Percentiles rank a stretch among this genome's conserved stretches.
Evolutionary conservation across 169 alveolate species (phyloP).

Genomic region (Toxoplasma gondii): DNA sequence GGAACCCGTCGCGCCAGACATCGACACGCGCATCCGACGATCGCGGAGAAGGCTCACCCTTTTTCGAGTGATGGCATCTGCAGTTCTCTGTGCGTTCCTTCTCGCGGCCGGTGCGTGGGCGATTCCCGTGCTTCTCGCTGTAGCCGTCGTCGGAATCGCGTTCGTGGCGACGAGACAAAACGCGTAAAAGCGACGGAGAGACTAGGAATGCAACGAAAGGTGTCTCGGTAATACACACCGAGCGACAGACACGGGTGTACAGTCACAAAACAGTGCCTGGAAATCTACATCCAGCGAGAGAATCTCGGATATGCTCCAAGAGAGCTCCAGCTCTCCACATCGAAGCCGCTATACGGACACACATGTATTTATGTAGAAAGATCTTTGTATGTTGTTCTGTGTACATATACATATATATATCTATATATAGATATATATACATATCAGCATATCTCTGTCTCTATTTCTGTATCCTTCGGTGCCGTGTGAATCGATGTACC

Average conservation of each 20-base stretch:
- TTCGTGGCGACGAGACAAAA: background rate
- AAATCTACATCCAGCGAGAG: too few relatives aligned
- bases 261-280: too few relatives aligned
- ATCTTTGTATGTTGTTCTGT: background rate
- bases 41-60: background rate
- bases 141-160: background rate
- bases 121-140: background rate
- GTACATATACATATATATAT: too few relatives aligned
- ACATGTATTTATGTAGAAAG: too few relatives aligned
- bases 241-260: too few relatives aligned
- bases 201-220: too few relatives aligned
- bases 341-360: background rate
- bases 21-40: background rate
- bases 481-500: background rate
- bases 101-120: background rate
- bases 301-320: too few relatives aligned
- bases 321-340: too few relatives aligned
- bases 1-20: background rate
- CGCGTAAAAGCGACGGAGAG: background rate
- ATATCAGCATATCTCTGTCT: too few relatives aligned
- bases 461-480: too few relatives aligned
- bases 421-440: too few relatives aligned
- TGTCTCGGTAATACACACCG: too few relatives aligned
- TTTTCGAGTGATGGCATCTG: background rate
- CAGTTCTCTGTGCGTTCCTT: background rate